Base-by-base conservation (phyloP, 371 early-diverging fungal species). In the Mortierella sp. region DNA sequence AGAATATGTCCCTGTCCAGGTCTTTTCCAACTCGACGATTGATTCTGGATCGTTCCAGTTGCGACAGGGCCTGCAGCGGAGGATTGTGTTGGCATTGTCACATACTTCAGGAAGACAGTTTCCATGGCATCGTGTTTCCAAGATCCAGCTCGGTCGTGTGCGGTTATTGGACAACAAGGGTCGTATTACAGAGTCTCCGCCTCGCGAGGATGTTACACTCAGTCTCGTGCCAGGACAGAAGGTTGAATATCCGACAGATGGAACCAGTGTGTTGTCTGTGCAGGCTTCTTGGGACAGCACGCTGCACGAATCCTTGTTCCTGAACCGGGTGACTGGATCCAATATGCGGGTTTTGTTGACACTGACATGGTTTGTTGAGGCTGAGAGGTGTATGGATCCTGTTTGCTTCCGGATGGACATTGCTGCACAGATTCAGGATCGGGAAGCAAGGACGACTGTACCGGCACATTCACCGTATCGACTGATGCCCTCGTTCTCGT, bases 271-370 rank as follows among this genome's bases (percentile, higher is more conserved):
- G 28, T 75, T 96, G 11, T 79, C 86, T 6, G 91, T 91, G 4
- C 88, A 90, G 31, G 93, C 92, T 10, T 89, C 96, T 3, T 98
- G 98, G 98, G 98, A 98, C 76, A 95, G 96, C 19, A 94, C 96
- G 0, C 88, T 96, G 21, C 96, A 96, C 55, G 96, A 95, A 51
- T 93, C 93, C 3, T 75, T 92, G 8, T 91, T 95, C 76, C 88
- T 98, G 69, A 96, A 98, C 82, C 76, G 91, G 44, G 88, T 95
- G 9, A 96, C 97, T 0, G 88, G 90, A n/a, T 74, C 90, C 6
- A 90, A 91, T 53, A 92, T 91, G 71, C 91, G 93, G 9, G 90
- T 95, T 8, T 77, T 92, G 16, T 82, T 95, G 26, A 88, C 92
- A 5, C 71, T 95, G 37, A 87, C 87, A 8, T 93, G 94, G 91